Base-by-base conservation (phyloP, 768 basidiomycete genomes). In the Boletales sp. region DNA sequence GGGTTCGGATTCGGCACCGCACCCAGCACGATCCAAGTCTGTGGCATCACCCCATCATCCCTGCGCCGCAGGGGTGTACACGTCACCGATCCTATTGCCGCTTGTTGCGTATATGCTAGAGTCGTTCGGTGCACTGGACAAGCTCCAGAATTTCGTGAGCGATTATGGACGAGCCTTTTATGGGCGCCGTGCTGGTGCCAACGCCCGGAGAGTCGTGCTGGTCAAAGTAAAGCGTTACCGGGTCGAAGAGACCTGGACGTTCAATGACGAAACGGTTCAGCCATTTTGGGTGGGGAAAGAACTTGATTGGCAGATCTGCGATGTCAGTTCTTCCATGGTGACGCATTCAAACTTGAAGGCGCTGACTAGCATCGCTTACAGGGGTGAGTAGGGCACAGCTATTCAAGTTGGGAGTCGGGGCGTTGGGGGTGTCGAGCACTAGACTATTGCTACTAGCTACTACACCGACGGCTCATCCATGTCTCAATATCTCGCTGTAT, bases 31-130 rank as follows among this genome's bases (percentile, higher is more conserved):
- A 27, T 72, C 77, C 46, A 87, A 93, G 68, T 79, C 87, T 5
- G 83, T 79, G 15, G 81, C 88, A 52, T 80, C 83, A 5, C 86
- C 89, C 8, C 70, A 70, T 17, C 77, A 82, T 30, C 74, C 83
- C 15, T 99, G 97, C 68, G 94, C 97, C 2, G 97, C 97, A 10
- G 97, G 97, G 1, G 83, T 98, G 45, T 98, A 98, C 68, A 98
- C 97, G 1, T 91, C 90, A 5, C 88, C 94, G 5, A 86, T 95
- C 57, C 76, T 99, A 17, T 77, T 99, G 14, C 94, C 97, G 2
- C 77, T 98, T 13, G 83, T 90, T 1, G 94, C 95, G 0, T 85
- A 94, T 55, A 73, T 97, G 29, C 75, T 98, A 34, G 91, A 93
- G 53, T 85, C 88, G 6, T 91, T 93, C 53, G 87, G 83, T 15